Evolutionary conservation across 768 basidiomycete genomes (phyloP), one percentile per base, ranked within the genome.

Genomic region (Leccinum sublutescens): DNA sequence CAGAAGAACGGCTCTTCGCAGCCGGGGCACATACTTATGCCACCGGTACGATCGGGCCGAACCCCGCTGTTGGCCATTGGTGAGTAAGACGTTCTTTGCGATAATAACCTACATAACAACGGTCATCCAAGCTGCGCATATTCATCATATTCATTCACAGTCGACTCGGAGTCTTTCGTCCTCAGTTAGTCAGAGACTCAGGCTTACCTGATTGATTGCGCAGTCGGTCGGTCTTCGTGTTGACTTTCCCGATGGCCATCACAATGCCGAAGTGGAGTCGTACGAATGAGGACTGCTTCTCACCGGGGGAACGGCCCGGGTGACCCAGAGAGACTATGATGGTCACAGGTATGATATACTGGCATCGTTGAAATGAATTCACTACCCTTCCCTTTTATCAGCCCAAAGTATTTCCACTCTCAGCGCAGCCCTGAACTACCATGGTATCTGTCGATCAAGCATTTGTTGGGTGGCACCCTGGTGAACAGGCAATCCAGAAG

Each of bases 401-500:
- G 34, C n/a, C 25, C 33, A 9, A 34, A 48, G 47, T 8, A 48
- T 29, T 11, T 43, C 31, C 38, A 5, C 34, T 27, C 23, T 58
- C 29, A 12, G 4, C 31, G 27, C 21, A 31, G 29, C 23, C 21
- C 19, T 23, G 17, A 12, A 38, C 23, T 10, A 40, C 12, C 55
- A 64, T 64, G 58, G 27, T 23, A 5, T 56, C 62, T n/a, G 17
- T 54, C 34, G 62, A 58, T 14, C 53, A 57, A 38, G 68, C 67
- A 9, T 66, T 71, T 51, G 73, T 73, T 12, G 80, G 78, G 43
- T 82, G 80, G 81, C 82, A 83, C 53, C 66, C 71, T 1, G 73
- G 73, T 2, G 74, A 74, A 57, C 64, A 57, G 10, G 60, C 66
- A 12, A 57, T 74, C 50, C 73, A 74, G 48, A 57, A 47, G 31